Base-by-base conservation (phyloP, 139 green algal genomes). In the Coelastrella sp. region DNA sequence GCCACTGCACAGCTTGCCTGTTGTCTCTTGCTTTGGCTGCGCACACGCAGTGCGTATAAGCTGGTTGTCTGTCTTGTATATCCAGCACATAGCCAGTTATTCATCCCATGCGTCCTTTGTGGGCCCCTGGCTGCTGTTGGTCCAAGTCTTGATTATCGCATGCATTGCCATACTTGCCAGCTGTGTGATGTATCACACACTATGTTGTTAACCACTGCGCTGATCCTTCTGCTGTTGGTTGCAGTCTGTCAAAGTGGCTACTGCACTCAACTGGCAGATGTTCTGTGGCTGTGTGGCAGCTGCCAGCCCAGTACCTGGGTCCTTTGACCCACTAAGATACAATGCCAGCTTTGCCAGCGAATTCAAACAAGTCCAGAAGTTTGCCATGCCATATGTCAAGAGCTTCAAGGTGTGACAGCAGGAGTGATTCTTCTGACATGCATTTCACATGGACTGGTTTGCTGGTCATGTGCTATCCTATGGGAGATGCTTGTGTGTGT, bases 201-300 rank as follows among this genome's bases (percentile, higher is more conserved):
- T n/a, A n/a, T n/a, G n/a, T n/a, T n/a, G n/a, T n/a, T n/a, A n/a
- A n/a, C n/a, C n/a, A n/a, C n/a, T n/a, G n/a, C n/a, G 74, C 74
- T 80, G 7, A 58, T 59, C 5, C 22, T 57, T n/a, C 58, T 32
- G 74, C 22, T 19, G 22, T 19, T 59, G 23, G 74, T 58, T 80
- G 54, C 86, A 90, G 86, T 64, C 5, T 59, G 86, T 85, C 11
- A 90, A 84, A 58, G 86, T 84, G 3, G 86, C 86, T n/a, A 84
- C 86, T 20, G 75, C 86, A 19, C n/a, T 90, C 0, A 90, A 90
- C 74, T 90, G 86, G 86, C 86, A 90, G 86, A 90, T 90, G 86
- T 74, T 90, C 59, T 90, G 86, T 73, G 86, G 86, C 57, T 90
- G 86, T 13, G 16, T 90, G 4, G 86, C 83, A 23, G 83, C 83